Conservation (phyloP, 306 rosid genomes). For the Calophaca sinica region DNA sequence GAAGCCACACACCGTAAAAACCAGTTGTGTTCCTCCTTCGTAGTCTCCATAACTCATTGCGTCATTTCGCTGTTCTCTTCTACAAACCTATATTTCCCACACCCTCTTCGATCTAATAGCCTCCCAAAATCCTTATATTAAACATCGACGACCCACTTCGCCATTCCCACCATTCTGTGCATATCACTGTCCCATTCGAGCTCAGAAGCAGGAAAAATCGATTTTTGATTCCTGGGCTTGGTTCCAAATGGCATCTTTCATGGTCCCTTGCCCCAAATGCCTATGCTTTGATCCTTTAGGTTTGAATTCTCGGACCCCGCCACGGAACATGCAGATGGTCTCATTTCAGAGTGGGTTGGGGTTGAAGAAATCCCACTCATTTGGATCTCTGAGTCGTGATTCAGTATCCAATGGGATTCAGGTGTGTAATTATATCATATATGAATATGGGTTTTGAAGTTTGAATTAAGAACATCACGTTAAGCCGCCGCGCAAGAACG, state of each 20-base stretch:
- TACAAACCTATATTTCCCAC: neutral
- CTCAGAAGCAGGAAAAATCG: constrained; percentile 7
- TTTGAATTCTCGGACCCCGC: constrained; percentile 38
- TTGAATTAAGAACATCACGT: constrained; percentile 24
- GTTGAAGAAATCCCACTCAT: constrained; percentile 47
- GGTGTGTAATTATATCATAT: constrained; percentile 42
- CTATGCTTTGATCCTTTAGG: constrained; percentile 49
- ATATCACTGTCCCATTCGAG: constrained; percentile 40
- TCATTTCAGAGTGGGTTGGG: constrained; percentile 45
- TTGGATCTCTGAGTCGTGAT: constrained; percentile 54
- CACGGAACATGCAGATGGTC: constrained; percentile 32
- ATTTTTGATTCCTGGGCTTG: constrained; percentile 44
- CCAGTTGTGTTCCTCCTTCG: constrained; percentile 29
- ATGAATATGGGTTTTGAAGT: constrained; percentile 43
- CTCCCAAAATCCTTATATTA: constrained; percentile 30
- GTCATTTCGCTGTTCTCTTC: neutral
- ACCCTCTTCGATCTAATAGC: constrained; percentile 43
- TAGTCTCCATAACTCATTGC: constrained; percentile 14
- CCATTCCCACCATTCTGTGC: constrained; percentile 12
- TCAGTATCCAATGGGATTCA: constrained; percentile 34
- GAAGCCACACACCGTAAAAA: constrained; percentile 41
- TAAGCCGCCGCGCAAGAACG: too few relatives aligned
- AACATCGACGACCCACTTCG: constrained; percentile 28
- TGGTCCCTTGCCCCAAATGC: constrained; percentile 67
- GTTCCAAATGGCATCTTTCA: constrained; percentile 65